Conservation (phyloP, 2,329 filamentous ascomycete genomes). For the Capronia americana region DNA sequence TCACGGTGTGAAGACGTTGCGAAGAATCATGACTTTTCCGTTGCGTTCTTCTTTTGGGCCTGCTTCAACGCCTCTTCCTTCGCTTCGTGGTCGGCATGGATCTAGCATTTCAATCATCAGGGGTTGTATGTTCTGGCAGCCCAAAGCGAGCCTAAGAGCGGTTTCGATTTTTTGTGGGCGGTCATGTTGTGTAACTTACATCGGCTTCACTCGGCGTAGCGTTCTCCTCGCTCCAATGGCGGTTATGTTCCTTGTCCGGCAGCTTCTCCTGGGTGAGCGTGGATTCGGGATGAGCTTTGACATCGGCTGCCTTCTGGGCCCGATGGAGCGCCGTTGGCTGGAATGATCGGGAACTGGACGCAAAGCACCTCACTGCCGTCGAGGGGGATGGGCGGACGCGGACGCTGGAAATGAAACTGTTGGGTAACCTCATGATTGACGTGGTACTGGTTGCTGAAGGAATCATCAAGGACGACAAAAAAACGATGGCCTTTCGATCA, state of each 20-base stretch:
- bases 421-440: constrained; percentile 5
- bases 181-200: constrained; percentile 18
- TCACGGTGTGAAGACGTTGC: neutral
- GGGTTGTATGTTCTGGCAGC: neutral
- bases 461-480: neutral
- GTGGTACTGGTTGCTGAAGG: neutral
- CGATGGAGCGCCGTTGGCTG: constrained; percentile 30
- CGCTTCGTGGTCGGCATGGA: constrained; percentile 20
- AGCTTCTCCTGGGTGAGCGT: constrained; percentile 30
- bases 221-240: constrained; percentile 32
- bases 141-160: neutral
- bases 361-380: constrained; percentile 13
- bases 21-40: neutral
- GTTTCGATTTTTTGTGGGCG: neutral
- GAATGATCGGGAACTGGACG: neutral
- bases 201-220: constrained; percentile 33
- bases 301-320: constrained; percentile 29
- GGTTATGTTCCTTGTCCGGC: constrained; percentile 27
- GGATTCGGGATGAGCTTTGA: constrained; percentile 31
- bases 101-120: constrained; percentile 3
- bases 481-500: neutral
- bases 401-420: neutral
- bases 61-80: neutral
- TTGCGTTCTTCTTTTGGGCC: neutral
- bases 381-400: neutral